Base-by-base conservation (phyloP, 768 basidiomycete species). In the Trichaptum fuscoviolaceum region DNA sequence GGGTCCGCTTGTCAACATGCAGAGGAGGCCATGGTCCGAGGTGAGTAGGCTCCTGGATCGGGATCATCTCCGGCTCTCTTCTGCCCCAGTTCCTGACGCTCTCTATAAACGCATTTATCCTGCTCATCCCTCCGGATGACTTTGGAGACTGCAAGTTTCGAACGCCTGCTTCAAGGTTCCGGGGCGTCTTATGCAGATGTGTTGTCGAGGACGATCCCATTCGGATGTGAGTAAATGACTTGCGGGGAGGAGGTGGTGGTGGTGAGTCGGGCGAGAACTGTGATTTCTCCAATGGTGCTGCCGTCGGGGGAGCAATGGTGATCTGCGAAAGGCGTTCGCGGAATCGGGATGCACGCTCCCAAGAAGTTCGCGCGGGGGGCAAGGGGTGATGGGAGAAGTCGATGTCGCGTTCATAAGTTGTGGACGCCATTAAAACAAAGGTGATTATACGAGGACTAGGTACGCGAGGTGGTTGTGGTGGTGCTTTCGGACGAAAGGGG, bases 221-320 rank as follows among this genome's bases (percentile, higher is more conserved):
- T 24, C 25, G 25, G 59, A 34, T 25, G 23, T 25, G 59, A 15
- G 59, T 25, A 23, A 61, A 61, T 3, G 59, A 61, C 59, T 25
- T 25, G 24, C 59, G 59, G 17, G 73, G 72, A n/a, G 74, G 74
- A 7, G 72, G 66, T 2, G 69, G 65, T 62, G 75, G 73, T 15
- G 79, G 77, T 10, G 81, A 80, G n/a, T 78, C 78, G 42, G 82
- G 79, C 23, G 82, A 83, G 72, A 83, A 82, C 61, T 73, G 80
- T 58, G 82, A 82, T 2, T 67, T 66, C 65, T 77, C 76, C 63
- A 76, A 42, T 2, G 72, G 73, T 17, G 66, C 10, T 64, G 70
- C 60, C n/a, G 65, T 61, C 20, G 42, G 15, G 30, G 67, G 62
- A 23, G 70, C 67, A 57, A 59, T 42, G 34, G 67, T 36, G 18